phyloP scores from a whole-genome alignment of 2,329 filamentous ascomycete species.

The Moelleriella libera region DNA sequence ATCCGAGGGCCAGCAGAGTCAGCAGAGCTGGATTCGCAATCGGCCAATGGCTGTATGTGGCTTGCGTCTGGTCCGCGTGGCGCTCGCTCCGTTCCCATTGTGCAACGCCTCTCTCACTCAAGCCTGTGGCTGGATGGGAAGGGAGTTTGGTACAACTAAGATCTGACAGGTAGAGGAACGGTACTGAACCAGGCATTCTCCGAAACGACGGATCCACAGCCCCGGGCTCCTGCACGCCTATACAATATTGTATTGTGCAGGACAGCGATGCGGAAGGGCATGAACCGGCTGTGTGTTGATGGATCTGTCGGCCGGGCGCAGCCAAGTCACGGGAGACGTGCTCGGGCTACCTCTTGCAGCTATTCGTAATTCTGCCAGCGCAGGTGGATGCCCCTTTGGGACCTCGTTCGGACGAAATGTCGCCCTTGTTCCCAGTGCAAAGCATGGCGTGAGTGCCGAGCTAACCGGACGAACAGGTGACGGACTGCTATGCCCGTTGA shows the following conservation, averaged over 20 bases:
- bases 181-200: background rate
- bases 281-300: background rate
- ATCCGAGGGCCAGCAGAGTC: no score
- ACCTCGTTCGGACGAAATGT: background rate
- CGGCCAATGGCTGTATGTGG: no score
- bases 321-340: slow-evolving; percentile 3
- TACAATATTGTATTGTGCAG: no score
- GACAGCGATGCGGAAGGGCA: background rate
- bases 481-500: background rate
- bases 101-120: no score
- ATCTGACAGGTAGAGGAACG: background rate
- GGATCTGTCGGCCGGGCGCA: background rate
- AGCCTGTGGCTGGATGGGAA: background rate
- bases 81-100: no score
- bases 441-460: background rate
- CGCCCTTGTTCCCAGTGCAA: background rate
- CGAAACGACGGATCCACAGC: background rate
- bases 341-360: background rate
- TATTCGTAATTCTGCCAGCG: background rate
- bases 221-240: background rate
- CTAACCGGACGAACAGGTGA: background rate
- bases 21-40: no score
- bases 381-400: background rate
- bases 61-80: no score
- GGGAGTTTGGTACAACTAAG: background rate